A percentile compares a stretch with the other conserved stretches of the same genome.
Evolutionary conservation across 495 filamentous ascomycete species (phyloP).

Genomic region (Tuber indicum): DNA sequence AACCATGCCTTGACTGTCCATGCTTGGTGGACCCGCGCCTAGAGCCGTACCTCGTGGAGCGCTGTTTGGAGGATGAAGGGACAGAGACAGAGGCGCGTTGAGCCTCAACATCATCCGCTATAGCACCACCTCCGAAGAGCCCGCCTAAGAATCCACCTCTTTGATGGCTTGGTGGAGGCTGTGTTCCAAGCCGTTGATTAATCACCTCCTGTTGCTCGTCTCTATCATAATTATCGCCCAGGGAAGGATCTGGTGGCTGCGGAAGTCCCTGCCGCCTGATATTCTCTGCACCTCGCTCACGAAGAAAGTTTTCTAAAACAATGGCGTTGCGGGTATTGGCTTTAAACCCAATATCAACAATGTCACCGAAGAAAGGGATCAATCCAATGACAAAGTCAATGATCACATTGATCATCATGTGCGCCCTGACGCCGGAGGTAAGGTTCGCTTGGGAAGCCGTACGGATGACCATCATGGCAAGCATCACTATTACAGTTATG

Average conservation of each 20-base stretch:
- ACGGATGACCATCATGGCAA: constrained; percentile 63
- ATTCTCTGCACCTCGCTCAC: constrained; percentile 52
- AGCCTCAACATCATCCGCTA: constrained; percentile 30
- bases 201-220: constrained; percentile 20
- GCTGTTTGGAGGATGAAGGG: neutral
- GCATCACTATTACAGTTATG: constrained; percentile 44
- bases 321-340: constrained; percentile 74
- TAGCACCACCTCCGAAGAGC: constrained; percentile 16
- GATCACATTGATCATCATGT: constrained; percentile 71
- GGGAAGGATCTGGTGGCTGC: constrained; percentile 26
- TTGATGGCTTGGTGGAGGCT: constrained; percentile 23
- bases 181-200: constrained; percentile 17
- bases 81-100: constrained; percentile 6
- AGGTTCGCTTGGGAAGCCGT: constrained; percentile 66
- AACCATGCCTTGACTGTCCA: constrained; percentile 5
- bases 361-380: constrained; percentile 76
- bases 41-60: neutral
- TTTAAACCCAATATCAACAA: constrained; percentile 62
- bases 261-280: constrained; percentile 43
- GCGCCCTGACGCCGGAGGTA: constrained; percentile 49
- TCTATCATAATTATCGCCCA: constrained; percentile 27
- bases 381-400: constrained; percentile 77
- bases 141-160: constrained; percentile 8
- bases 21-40: neutral
- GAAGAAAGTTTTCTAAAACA: constrained; percentile 64